Conservation (phyloP, 2,329 filamentous ascomycete genomes). For the Ilyonectria robusta region DNA sequence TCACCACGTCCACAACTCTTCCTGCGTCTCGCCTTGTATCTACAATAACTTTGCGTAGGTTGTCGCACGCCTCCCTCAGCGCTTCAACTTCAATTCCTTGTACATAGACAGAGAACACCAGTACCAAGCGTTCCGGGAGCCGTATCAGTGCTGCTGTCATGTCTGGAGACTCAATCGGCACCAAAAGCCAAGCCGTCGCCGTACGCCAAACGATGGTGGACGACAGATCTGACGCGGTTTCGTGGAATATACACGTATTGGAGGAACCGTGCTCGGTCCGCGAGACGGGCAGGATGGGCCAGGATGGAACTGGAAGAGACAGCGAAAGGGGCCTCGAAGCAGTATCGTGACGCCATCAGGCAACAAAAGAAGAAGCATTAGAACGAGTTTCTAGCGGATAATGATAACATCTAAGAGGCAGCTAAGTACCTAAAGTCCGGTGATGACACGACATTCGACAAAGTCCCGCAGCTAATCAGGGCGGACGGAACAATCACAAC, state of each 20-base stretch:
- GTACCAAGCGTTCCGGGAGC: neutral
- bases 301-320: constrained; percentile 35
- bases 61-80: no score
- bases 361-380: constrained; percentile 40
- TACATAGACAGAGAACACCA: neutral
- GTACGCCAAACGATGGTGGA: constrained; percentile 49
- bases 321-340: constrained; percentile 39
- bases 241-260: constrained; percentile 46
- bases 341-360: constrained; percentile 47
- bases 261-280: constrained; percentile 45
- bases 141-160: constrained; percentile 24
- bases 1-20: no score
- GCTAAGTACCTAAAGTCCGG: constrained; percentile 46
- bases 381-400: constrained; percentile 47
- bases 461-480: constrained; percentile 40
- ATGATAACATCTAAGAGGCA: constrained; percentile 49
- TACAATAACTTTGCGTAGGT: no score
- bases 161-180: constrained; percentile 26
- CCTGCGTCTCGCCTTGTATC: no score
- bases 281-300: constrained; percentile 29
- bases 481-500: constrained; percentile 36
- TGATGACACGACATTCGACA: constrained; percentile 40
- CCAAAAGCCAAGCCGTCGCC: neutral
- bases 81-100: neutral
- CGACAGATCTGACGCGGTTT: constrained; percentile 47